A percentile compares a stretch with the other conserved stretches of the same genome.
Conservation (phyloP, 2,329 filamentous ascomycete species). For the Claviceps arundinis region DNA sequence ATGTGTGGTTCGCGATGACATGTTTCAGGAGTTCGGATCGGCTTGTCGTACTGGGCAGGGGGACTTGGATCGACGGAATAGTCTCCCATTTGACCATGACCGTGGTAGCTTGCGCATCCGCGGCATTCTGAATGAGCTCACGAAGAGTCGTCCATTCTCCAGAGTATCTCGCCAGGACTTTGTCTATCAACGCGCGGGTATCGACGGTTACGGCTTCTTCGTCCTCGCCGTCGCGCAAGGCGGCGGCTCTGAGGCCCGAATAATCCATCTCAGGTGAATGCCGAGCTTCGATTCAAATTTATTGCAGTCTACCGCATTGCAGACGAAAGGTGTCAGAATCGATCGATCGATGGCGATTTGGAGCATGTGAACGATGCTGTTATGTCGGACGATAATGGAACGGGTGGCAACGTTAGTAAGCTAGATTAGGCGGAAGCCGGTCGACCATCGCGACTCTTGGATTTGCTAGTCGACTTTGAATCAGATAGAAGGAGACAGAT, state of each 20-base stretch:
- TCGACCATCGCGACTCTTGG: not conserved
- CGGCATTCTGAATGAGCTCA: slow-evolving; percentile 97
- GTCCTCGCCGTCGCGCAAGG: slow-evolving; percentile 72
- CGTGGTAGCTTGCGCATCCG: slow-evolving; percentile 81
- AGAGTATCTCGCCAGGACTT: slow-evolving; percentile 89
- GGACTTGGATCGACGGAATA: slow-evolving; percentile 64
- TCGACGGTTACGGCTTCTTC: slow-evolving; percentile 98
- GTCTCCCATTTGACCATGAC: slow-evolving; percentile 92
- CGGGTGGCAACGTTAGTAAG: not conserved
- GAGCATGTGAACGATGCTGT: not conserved
- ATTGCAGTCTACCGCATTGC: not conserved
- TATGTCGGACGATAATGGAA: too few relatives aligned
- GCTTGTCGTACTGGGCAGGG: slow-evolving; percentile 52
- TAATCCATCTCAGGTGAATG: slow-evolving; percentile 49
- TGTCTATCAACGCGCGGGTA: slow-evolving; percentile 91
- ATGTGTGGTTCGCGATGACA: slow-evolving; percentile 68
- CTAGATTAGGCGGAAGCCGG: not conserved
- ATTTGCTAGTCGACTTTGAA: too few relatives aligned
- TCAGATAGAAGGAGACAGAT: too few relatives aligned
- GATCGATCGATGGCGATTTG: not conserved
- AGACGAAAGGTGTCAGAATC: not conserved
- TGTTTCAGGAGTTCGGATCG: slow-evolving; percentile 68
- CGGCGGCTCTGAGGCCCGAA: slow-evolving; percentile 68
- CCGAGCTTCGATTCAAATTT: too few relatives aligned
- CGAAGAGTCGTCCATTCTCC: slow-evolving; percentile 85